Conservation (phyloP, 2,329 filamentous ascomycete species). For the Zymoseptoria brevis region DNA sequence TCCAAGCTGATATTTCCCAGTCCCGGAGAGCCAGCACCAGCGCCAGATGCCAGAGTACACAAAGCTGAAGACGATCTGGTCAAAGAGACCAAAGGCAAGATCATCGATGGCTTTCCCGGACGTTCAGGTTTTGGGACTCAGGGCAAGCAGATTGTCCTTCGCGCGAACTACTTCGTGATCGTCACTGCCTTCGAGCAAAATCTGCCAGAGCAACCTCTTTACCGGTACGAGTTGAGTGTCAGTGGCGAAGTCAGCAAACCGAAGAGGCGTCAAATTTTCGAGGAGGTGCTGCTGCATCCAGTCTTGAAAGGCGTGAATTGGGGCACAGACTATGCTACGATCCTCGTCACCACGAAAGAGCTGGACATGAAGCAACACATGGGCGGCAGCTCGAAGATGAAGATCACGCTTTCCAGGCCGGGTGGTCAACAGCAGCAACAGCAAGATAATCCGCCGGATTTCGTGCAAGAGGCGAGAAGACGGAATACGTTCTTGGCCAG, state of each 20-base stretch:
- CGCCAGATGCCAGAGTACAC: conserved; percentile 20
- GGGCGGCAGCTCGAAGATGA: conserved; percentile 11
- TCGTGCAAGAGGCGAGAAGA: conserved; percentile 21
- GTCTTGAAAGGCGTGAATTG: conserved; percentile 26
- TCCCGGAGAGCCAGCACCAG: conserved; percentile 8
- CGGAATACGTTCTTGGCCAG: conserved; percentile 31
- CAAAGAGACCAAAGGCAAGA: conserved; percentile 18
- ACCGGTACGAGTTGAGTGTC: conserved; percentile 35
- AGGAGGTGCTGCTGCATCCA: conserved; percentile 34
- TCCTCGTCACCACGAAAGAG: conserved; percentile 28
- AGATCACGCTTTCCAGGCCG: conserved; percentile 25
- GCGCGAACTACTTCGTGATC: conserved; percentile 38
- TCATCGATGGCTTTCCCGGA: conserved; percentile 27
- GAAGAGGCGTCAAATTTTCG: conserved; percentile 42
- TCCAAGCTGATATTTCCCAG: conserved; percentile 21
- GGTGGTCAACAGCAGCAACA: neutral
- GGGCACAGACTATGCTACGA: conserved; percentile 36
- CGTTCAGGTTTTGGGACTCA: conserved; percentile 32
- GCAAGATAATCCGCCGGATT: conserved; percentile 9
- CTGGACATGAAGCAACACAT: conserved; percentile 16
- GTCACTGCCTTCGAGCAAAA: conserved; percentile 29
- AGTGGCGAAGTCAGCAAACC: conserved; percentile 29
- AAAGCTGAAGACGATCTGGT: conserved; percentile 19
- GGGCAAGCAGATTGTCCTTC: conserved; percentile 33
- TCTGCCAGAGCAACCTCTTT: conserved; percentile 24